A percentile compares a stretch with the other conserved stretches of the same genome.
phyloP scores from a whole-genome alignment of 768 basidiomycete genomes.

The Tricholoma sp. region DNA sequence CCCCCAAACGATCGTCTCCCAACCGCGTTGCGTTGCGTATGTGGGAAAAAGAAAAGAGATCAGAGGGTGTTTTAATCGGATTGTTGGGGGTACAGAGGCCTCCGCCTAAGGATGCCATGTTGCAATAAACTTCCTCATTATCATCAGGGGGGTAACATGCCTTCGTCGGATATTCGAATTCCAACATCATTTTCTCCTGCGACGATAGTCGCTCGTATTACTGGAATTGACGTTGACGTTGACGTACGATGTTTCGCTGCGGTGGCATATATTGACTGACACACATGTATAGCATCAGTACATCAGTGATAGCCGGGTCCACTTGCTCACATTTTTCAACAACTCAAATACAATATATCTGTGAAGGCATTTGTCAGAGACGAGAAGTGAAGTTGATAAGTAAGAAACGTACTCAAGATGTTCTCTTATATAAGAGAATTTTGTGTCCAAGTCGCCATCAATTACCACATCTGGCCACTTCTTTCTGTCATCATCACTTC shows the following conservation, averaged over 20 bases:
- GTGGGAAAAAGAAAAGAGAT: slow-evolving; percentile 89
- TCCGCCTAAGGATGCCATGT: slow-evolving; percentile 45
- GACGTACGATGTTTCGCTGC: slow-evolving; percentile 41
- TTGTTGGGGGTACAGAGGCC: slow-evolving; percentile 51
- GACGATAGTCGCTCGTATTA: slow-evolving; percentile 70
- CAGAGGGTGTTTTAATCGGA: slow-evolving; percentile 56
- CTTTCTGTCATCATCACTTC: slow-evolving; percentile 21
- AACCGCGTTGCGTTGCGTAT: slow-evolving; percentile 68
- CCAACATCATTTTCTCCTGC: slow-evolving; percentile 68
- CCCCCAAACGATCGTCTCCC: slow-evolving; percentile 60
- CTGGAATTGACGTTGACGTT: slow-evolving; percentile 40
- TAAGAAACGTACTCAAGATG: slow-evolving; percentile 64
- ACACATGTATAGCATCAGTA: slow-evolving; percentile 1
- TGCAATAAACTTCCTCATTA: slow-evolving; percentile 5
- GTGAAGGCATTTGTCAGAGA: background rate
- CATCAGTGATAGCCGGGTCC: background rate
- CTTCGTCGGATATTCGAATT: slow-evolving; percentile 90
- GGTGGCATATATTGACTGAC: slow-evolving; percentile 71
- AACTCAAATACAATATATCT: slow-evolving; percentile 87
- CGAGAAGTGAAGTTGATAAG: background rate
- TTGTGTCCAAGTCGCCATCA: slow-evolving; percentile 66
- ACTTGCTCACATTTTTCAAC: slow-evolving; percentile 71
- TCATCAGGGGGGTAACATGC: slow-evolving; percentile 26
- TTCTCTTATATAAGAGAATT: slow-evolving; percentile 80
- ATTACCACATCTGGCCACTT: slow-evolving; percentile 61